Evolutionary conservation across 225 moss, liverwort and hornwort genomes (phyloP).

Genomic region (Asterella californica): DNA sequence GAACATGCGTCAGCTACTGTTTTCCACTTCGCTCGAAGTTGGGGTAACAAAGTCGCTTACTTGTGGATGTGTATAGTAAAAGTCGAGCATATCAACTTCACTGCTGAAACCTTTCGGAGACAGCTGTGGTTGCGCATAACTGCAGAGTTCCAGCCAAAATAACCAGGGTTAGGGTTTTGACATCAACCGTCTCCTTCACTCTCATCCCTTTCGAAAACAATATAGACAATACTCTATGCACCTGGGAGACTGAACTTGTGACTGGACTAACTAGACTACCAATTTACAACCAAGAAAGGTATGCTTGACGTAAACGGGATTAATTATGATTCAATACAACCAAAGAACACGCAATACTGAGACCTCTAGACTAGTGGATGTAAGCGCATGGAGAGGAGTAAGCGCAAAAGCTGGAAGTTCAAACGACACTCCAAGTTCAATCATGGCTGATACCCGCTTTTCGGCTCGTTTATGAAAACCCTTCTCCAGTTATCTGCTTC

Average conservation of each 20-base stretch:
- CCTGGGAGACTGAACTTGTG: not conserved
- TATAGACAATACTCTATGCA: not conserved
- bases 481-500: not conserved
- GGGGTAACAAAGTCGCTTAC: slow-evolving; percentile 30
- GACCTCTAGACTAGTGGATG: not conserved
- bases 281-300: not conserved
- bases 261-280: not conserved
- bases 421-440: not conserved
- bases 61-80: slow-evolving; percentile 58
- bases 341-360: not conserved
- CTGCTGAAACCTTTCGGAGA: slow-evolving; percentile 66
- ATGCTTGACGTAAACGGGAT: no score
- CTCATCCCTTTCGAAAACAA: not conserved
- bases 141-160: slow-evolving; percentile 32
- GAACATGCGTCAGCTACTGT: not conserved
- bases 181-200: not conserved
- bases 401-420: not conserved
- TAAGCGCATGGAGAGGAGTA: not conserved
- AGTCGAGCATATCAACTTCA: slow-evolving; percentile 59
- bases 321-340: no score
- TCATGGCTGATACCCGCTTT: not conserved
- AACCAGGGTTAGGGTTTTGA: not conserved
- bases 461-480: not conserved
- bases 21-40: not conserved
- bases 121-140: slow-evolving; percentile 55